Conservation (phyloP, 768 basidiomycete species). For the Hebeloma cylindrosporum region DNA sequence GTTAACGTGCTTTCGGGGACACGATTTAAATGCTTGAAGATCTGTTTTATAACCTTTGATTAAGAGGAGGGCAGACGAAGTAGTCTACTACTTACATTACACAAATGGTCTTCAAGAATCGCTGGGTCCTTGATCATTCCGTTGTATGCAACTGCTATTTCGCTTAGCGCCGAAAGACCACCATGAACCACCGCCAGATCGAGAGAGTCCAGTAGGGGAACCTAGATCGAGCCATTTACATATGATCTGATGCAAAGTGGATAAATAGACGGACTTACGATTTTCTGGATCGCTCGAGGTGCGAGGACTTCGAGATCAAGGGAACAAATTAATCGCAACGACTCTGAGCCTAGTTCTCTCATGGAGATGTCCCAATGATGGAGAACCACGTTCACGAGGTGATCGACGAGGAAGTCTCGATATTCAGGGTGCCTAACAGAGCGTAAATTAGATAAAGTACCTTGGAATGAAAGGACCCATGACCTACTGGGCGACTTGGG, state of each 20-base stretch:
- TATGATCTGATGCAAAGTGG: slow-evolving; percentile 2
- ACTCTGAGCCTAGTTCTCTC: slow-evolving; percentile 74
- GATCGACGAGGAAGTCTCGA: slow-evolving; percentile 62
- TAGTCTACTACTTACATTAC: slow-evolving; percentile 48
- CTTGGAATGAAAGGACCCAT: not conserved
- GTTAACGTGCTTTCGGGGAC: slow-evolving; percentile 61
- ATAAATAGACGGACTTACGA: slow-evolving; percentile 43
- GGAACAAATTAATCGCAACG: slow-evolving; percentile 67
- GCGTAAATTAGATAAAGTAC: slow-evolving; percentile 8
- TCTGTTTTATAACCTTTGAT: too few species aligned
- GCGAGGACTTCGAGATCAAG: slow-evolving; percentile 57
- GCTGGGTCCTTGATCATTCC: slow-evolving; percentile 28
- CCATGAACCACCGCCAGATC: slow-evolving; percentile 82
- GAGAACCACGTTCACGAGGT: slow-evolving; percentile 70
- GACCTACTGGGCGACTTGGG: slow-evolving; percentile 82
- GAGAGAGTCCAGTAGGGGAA: slow-evolving; percentile 54
- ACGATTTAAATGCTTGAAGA: slow-evolving; percentile 56
- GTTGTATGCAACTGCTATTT: slow-evolving; percentile 65
- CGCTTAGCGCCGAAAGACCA: slow-evolving; percentile 67
- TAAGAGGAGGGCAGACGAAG: too few species aligned
- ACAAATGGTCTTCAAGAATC: slow-evolving; percentile 37
- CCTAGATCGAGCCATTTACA: slow-evolving; percentile 40
- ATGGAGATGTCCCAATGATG: slow-evolving; percentile 89
- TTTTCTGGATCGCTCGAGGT: slow-evolving; percentile 45
- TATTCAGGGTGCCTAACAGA: slow-evolving; percentile 73